Percentiles rank a stretch among this genome's conserved stretches.
These are phyloP conservation scores for Termitomyces eurrhizus DNA, from an alignment of 768 basidiomycete species.

Conservation along the genomic window DNA sequence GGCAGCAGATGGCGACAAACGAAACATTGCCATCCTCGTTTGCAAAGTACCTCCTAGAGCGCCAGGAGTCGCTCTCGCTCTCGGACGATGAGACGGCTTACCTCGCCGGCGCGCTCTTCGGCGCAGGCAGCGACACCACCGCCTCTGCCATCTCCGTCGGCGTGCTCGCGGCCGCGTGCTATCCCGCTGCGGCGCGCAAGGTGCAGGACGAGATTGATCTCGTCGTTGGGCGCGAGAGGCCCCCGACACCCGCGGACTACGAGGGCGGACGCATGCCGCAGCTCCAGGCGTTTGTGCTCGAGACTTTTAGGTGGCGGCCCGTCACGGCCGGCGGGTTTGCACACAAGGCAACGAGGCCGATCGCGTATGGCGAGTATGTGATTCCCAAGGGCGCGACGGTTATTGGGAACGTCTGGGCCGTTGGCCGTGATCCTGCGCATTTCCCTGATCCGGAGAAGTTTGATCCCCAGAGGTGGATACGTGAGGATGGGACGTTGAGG, in stretches of 20 bases:
- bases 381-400: slow-evolving; percentile 57
- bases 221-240: slow-evolving; percentile 45
- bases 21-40: slow-evolving; percentile 42
- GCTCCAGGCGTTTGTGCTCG: slow-evolving; percentile 46
- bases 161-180: slow-evolving; percentile 55
- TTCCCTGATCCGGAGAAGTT: slow-evolving; percentile 60
- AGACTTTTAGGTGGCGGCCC: slow-evolving; percentile 49
- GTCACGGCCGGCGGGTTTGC: slow-evolving; percentile 54
- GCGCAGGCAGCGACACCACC: slow-evolving; percentile 65
- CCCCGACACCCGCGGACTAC: slow-evolving; percentile 1
- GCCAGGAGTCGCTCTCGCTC: slow-evolving; percentile 49
- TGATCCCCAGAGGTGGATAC: slow-evolving; percentile 56
- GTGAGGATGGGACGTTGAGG: slow-evolving; percentile 36
- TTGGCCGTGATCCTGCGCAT: slow-evolving; percentile 52
- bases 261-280: slow-evolving; percentile 22
- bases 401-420: slow-evolving; percentile 60
- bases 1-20: slow-evolving; percentile 31
- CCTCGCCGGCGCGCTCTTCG: slow-evolving; percentile 61
- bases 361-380: slow-evolving; percentile 50
- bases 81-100: slow-evolving; percentile 58
- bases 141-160: slow-evolving; percentile 53
- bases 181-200: slow-evolving; percentile 45
- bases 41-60: slow-evolving; percentile 54
- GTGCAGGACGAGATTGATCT: slow-evolving; percentile 55
- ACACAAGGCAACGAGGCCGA: slow-evolving; percentile 61